phyloP scores from a whole-genome alignment of 305 asterid species.

The Fraxinus floribunda region DNA sequence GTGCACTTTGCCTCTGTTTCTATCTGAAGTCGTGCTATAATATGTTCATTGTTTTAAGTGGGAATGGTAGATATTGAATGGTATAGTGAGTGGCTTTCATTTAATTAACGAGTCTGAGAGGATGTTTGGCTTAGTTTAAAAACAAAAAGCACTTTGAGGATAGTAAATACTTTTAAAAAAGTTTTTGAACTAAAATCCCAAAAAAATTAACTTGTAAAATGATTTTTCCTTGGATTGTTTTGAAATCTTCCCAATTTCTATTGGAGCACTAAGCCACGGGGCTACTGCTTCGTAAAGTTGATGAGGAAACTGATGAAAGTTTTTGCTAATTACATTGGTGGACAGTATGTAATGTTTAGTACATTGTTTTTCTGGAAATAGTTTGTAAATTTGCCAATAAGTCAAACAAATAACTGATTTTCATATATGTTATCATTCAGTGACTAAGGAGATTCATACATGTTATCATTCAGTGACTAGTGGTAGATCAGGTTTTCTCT shows the following conservation, averaged over 20 bases:
- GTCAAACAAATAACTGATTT: neutral
- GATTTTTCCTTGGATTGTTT: neutral
- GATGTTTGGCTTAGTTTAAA: neutral
- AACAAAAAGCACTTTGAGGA: neutral
- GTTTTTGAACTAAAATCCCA: neutral
- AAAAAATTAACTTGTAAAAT: neutral
- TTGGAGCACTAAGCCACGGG: neutral
- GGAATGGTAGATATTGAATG: neutral
- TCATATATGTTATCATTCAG: neutral
- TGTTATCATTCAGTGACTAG: neutral
- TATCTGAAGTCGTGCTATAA: neutral
- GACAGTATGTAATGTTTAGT: neutral
- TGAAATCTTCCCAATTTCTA: neutral
- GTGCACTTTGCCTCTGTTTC: neutral
- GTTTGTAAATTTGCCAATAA: neutral
- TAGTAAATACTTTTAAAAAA: neutral
- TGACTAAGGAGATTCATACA: neutral
- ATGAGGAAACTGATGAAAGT: neutral
- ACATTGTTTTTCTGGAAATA: neutral
- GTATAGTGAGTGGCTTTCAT: neutral
- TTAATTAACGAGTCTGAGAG: neutral
- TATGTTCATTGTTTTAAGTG: neutral
- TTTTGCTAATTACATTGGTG: neutral
- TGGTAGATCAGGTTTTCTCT: neutral
- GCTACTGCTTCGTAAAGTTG: neutral